Conservation (phyloP, 148 eudicot species). For the Heliamphora exappendiculata region DNA sequence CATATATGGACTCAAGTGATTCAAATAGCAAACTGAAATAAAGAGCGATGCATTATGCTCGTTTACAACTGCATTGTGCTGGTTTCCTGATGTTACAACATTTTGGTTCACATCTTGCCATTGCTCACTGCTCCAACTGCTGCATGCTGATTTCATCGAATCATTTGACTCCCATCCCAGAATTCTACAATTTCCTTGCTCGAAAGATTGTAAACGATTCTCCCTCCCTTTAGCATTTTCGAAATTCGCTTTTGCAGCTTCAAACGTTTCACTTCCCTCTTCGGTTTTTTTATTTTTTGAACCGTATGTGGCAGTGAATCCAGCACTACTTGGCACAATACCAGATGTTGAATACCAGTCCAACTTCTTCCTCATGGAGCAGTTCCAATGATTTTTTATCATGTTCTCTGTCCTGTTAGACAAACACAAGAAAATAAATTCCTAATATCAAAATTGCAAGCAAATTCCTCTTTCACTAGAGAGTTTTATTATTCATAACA, state of each 20-base stretch:
- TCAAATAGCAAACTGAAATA: not conserved
- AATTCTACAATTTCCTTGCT: not conserved
- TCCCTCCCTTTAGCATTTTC: not conserved
- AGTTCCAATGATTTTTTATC: conserved; percentile 87
- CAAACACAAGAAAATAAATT: not conserved
- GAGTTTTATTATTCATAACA: too few species aligned
- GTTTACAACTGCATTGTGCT: not conserved
- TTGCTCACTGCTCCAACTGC: too few species aligned
- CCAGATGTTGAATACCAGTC: not conserved
- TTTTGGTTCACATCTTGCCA: too few species aligned
- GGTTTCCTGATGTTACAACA: not conserved
- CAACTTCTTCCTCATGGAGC: conserved; percentile 55
- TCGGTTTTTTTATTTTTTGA: not conserved
- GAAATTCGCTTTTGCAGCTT: not conserved
- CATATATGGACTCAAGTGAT: not conserved
- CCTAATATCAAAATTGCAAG: not conserved
- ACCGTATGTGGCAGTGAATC: not conserved
- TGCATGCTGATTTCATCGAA: not conserved
- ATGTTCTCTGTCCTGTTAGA: conserved; percentile 76
- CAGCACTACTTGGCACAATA: not conserved
- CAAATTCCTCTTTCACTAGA: too few species aligned
- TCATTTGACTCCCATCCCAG: not conserved
- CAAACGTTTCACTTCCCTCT: not conserved
- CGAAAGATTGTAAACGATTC: conserved; percentile 6
- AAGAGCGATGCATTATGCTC: not conserved